phyloP scores from a whole-genome alignment of 257 asterid genomes.

The Verbascum thapsus region DNA sequence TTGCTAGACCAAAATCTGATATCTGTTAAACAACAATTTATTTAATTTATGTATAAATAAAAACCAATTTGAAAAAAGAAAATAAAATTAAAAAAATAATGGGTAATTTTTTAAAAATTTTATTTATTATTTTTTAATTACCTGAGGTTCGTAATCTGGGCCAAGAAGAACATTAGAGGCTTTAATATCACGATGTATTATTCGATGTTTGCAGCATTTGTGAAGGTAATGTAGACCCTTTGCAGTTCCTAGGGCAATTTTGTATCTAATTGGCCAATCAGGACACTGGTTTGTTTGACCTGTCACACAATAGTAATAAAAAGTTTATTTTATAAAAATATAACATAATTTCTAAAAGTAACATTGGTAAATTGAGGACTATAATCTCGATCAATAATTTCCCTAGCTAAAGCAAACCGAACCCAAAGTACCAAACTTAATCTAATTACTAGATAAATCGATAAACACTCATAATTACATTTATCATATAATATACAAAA shows the following conservation, averaged over 20 bases:
- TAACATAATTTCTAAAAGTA: too few species aligned
- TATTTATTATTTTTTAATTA: conserved; percentile 9
- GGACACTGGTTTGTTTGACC: conserved; percentile 46
- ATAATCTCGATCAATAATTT: background rate
- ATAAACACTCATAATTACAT: too few species aligned
- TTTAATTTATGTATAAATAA: too few species aligned
- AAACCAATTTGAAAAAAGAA: too few species aligned
- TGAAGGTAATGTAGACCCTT: conserved; percentile 81
- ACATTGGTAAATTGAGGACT: background rate
- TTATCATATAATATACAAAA: too few species aligned
- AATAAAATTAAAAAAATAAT: too few species aligned
- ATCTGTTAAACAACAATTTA: conserved; percentile 41
- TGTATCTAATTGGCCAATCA: conserved; percentile 69
- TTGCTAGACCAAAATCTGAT: conserved; percentile 88
- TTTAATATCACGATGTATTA: conserved; percentile 85
- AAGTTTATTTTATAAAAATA: background rate
- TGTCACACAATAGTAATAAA: conserved; percentile 23
- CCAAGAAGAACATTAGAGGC: conserved; percentile 89
- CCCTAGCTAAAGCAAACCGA: too few species aligned
- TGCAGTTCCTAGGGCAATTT: conserved; percentile 70
- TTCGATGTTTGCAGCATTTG: conserved; percentile 83
- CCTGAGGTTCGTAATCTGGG: conserved; percentile 80
- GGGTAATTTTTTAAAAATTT: too few species aligned
- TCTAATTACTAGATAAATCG: too few species aligned
- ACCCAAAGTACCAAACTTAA: too few species aligned